phyloP scores from a whole-genome alignment of 2,329 filamentous ascomycete species.

The Ascochyta pisi region DNA sequence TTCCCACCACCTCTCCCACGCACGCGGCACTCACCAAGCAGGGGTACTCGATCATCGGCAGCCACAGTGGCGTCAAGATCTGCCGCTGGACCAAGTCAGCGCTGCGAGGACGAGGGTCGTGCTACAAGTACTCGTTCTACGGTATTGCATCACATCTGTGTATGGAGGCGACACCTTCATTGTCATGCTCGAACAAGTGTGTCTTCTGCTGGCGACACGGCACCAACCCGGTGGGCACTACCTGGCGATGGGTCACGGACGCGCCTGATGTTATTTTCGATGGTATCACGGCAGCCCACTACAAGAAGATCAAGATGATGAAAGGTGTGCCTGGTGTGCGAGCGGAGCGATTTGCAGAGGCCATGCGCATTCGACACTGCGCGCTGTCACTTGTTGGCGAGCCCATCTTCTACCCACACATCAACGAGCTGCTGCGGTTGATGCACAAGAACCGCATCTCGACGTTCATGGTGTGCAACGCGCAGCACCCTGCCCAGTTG shows the following conservation, averaged over 20 bases:
- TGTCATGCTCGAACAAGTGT: conserved; percentile 97
- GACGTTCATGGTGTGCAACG: conserved; percentile 95
- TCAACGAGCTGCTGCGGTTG: conserved; percentile 87
- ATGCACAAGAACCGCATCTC: conserved; percentile 87
- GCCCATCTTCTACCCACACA: conserved; percentile 98
- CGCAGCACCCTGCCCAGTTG: conserved; percentile 92
- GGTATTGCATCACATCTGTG: conserved; percentile 95
- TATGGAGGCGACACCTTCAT: conserved; percentile 96
- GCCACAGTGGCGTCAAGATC: conserved; percentile 95
- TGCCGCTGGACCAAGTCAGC: conserved; percentile 99
- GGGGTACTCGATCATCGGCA: conserved; percentile 93
- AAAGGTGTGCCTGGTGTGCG: conserved; percentile 91
- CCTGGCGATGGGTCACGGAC: conserved; percentile 96
- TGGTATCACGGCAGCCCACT: conserved; percentile 89
- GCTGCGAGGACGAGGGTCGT: conserved; percentile 88
- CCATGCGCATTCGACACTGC: conserved; percentile 91
- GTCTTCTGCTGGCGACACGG: conserved; percentile 99
- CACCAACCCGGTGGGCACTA: conserved; percentile 95
- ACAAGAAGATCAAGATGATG: conserved; percentile 98
- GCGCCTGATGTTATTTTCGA: conserved; percentile 87
- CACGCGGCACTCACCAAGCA: conserved; percentile 91
- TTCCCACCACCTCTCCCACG: conserved; percentile 87
- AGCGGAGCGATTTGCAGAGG: conserved; percentile 89
- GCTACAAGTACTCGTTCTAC: conserved; percentile 98
- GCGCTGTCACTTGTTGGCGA: conserved; percentile 92